Evolutionary conservation across 371 early-diverging fungal genomes (phyloP).

Genomic region (Mucor irregularis): DNA sequence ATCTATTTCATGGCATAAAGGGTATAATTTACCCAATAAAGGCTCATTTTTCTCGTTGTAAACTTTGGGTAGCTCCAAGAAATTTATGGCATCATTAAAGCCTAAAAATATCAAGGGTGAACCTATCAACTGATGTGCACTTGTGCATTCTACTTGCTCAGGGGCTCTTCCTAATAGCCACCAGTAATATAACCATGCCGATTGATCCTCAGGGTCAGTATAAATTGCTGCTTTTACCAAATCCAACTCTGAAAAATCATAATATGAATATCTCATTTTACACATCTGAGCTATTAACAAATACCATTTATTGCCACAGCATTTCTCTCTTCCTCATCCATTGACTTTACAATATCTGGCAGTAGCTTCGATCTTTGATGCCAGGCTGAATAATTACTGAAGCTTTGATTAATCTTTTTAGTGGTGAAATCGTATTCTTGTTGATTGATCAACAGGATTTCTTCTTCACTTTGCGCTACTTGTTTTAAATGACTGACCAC

Average conservation of each 20-base stretch:
- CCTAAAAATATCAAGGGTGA: slow-evolving; percentile 14
- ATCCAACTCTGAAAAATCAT: slow-evolving; percentile 65
- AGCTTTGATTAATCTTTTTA: slow-evolving; percentile 83
- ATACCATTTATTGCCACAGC: slow-evolving; percentile 40
- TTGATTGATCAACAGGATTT: slow-evolving; percentile 26
- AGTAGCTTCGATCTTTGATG: slow-evolving; percentile 87
- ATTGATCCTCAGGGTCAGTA: slow-evolving; percentile 96
- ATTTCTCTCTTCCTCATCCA: slow-evolving; percentile 45
- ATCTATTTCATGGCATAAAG: slow-evolving; percentile 1
- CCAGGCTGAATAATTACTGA: slow-evolving; percentile 98
- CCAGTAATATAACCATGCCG: slow-evolving; percentile 93
- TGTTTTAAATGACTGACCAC: slow-evolving; percentile 59
- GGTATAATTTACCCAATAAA: slow-evolving; percentile 18
- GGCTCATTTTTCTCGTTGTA: slow-evolving; percentile 4
- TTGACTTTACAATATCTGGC: slow-evolving; percentile 54
- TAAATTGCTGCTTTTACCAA: slow-evolving; percentile 86
- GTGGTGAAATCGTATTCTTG: slow-evolving; percentile 85
- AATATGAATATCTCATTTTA: neutral
- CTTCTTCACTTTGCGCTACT: slow-evolving; percentile 18
- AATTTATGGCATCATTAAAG: slow-evolving; percentile 26
- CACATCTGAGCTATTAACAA: too few relatives aligned
- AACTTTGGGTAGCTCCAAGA: slow-evolving; percentile 12
- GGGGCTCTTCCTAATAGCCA: slow-evolving; percentile 76
- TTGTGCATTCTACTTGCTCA: slow-evolving; percentile 20
- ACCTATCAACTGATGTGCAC: slow-evolving; percentile 21